phyloP scores from a whole-genome alignment of 768 basidiomycete genomes.

The Saitozyma sp. region DNA sequence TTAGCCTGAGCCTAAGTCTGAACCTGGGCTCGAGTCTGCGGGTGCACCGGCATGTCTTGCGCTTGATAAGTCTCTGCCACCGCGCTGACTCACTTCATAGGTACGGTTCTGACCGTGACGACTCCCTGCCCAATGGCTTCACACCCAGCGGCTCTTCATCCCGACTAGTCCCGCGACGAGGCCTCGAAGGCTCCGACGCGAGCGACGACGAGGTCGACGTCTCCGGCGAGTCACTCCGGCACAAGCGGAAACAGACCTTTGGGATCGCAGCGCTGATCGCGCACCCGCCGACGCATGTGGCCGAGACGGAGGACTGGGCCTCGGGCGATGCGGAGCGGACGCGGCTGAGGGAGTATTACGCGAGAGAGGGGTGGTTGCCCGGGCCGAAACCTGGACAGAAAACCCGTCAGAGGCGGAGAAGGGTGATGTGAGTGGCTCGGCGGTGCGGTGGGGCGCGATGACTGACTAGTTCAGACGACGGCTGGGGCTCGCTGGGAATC shows the following conservation, averaged over 20 bases:
- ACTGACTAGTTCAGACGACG: slow-evolving; percentile 15
- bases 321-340: slow-evolving; percentile 22
- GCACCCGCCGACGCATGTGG: background rate
- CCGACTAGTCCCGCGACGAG: slow-evolving; percentile 8
- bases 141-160: background rate
- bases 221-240: background rate
- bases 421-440: slow-evolving; percentile 24
- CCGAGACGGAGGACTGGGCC: slow-evolving; percentile 7
- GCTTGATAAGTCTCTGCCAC: background rate
- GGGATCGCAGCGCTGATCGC: slow-evolving; percentile 12
- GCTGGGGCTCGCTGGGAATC: slow-evolving; percentile 22
- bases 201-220: slow-evolving; percentile 9
- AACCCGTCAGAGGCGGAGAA: slow-evolving; percentile 13
- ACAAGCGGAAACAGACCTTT: background rate
- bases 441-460: background rate
- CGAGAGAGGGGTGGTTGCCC: slow-evolving; percentile 39
- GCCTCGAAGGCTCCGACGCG: slow-evolving; percentile 11
- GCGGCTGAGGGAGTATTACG: slow-evolving; percentile 25
- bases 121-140: background rate
- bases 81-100: background rate
- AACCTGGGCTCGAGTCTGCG: too few species aligned
- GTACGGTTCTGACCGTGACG: background rate
- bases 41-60: background rate
- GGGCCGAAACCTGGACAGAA: slow-evolving; percentile 21
- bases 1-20: background rate